Conservation (phyloP, 1,284 basidiomycete species). For the Melampsora larici-populina region DNA sequence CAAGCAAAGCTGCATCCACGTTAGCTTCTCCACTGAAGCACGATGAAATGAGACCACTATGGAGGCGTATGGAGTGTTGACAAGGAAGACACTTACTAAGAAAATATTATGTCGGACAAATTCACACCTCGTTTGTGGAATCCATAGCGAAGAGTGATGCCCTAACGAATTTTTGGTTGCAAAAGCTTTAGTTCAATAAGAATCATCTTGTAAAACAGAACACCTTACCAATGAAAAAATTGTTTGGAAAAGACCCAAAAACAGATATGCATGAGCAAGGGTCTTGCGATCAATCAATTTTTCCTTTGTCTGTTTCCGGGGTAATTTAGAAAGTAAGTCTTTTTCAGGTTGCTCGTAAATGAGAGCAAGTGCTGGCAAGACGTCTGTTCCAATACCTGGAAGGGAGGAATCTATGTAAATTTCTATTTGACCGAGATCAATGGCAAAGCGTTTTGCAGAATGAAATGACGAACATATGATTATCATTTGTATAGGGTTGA, state of each 20-base stretch:
- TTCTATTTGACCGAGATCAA: too few relatives aligned
- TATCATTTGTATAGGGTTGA: constrained; percentile 60
- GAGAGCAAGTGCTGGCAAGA: constrained; percentile 61
- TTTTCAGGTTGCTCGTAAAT: constrained; percentile 64
- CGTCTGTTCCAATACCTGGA: constrained; percentile 55
- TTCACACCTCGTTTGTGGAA: too few relatives aligned
- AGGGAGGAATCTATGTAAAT: too few relatives aligned
- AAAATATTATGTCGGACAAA: too few relatives aligned
- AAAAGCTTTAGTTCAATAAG: too few relatives aligned
- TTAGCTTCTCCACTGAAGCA: constrained; percentile 57
- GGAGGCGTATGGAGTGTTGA: constrained; percentile 61
- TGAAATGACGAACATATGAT: constrained; percentile 62
- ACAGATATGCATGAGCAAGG: constrained; percentile 65
- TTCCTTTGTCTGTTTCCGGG: constrained; percentile 63
- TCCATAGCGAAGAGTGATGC: too few relatives aligned
- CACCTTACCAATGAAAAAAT: constrained; percentile 58
- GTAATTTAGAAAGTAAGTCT: constrained; percentile 61
- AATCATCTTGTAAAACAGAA: too few relatives aligned
- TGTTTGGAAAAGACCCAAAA: constrained; percentile 63
- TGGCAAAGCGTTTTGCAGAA: too few relatives aligned
- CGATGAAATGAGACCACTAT: constrained; percentile 48
- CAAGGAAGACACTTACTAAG: constrained; percentile 55
- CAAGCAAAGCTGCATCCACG: constrained; percentile 53
- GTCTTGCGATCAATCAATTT: constrained; percentile 58
- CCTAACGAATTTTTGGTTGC: too few relatives aligned